Evolutionary conservation across 169 alveolate species (phyloP).

Genomic region (Plasmodium billcollinsi): DNA sequence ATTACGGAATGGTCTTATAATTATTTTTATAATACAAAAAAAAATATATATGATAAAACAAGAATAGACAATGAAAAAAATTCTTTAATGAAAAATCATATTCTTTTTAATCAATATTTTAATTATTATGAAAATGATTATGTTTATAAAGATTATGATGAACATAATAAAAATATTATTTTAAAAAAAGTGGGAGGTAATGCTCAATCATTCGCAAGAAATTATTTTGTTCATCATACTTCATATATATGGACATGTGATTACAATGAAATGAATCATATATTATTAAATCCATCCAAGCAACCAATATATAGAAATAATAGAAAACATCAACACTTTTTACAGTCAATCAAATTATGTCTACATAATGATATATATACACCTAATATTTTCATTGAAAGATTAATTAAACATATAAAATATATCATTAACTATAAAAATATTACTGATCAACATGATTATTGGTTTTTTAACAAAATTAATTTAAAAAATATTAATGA

Average conservation of each 20-base stretch:
- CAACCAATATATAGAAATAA: slow-evolving; percentile 81
- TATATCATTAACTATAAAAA: slow-evolving; percentile 18
- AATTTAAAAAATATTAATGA: slow-evolving; percentile 6
- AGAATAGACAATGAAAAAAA: neutral
- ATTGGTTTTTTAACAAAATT: slow-evolving; percentile 41
- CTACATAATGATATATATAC: slow-evolving; percentile 18
- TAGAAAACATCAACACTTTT: slow-evolving; percentile 79
- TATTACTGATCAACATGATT: neutral
- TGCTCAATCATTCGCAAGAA: slow-evolving; percentile 82
- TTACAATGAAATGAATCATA: slow-evolving; percentile 75
- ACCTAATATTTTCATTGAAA: slow-evolving; percentile 8
- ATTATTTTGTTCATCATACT: slow-evolving; percentile 85
- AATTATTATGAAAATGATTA: slow-evolving; percentile 18
- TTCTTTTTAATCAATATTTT: slow-evolving; percentile 22
- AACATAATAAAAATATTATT: neutral
- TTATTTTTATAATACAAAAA: neutral
- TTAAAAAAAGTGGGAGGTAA: slow-evolving; percentile 85
- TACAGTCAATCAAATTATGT: slow-evolving; percentile 48
- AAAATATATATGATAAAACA: too few relatives aligned
- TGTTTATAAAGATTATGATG: slow-evolving; percentile 12
- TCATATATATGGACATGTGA: slow-evolving; percentile 83
- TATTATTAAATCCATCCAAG: slow-evolving; percentile 78
- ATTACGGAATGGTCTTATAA: slow-evolving; percentile 54
- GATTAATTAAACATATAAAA: slow-evolving; percentile 22
- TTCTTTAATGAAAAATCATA: neutral